Evolutionary conservation across 306 rosid species (phyloP), one percentile per base, ranked within the genome.

Genomic region (Ammopiptanthus mongolicus): DNA sequence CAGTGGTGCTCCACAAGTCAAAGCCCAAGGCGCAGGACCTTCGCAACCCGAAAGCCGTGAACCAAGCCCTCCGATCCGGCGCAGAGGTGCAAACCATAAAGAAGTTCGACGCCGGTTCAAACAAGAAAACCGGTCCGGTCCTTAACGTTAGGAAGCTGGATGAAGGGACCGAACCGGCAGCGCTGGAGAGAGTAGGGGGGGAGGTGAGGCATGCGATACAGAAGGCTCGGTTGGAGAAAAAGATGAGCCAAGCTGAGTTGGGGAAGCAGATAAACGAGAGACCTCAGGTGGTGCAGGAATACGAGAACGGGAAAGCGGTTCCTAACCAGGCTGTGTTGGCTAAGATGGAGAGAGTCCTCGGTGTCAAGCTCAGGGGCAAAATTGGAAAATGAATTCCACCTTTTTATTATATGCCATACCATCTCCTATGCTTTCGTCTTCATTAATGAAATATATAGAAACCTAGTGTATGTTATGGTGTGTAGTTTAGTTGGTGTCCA

Each of bases 331-430:
- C 86, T 15, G 91, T 93, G 69, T 55, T 94, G 62, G 89, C 89
- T 0, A 94, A 89, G 83, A 88, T 94, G 88, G 97, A 91, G 78
- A 88, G 66, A 44, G 88, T 82, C 7, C 87, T 88, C 0, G 90
- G 93, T 2, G 90, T 88, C 8, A 94, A 94, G 74, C 96, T 94
- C 17, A 84, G 97, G 80, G 98, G 97, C 0, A 91, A 88, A 67
- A 70, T 64, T 2, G 88, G 87, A 15, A 91, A 93, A 31, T 85
- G 65, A 83, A 34, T 34, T 6, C 1, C 0, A 34, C 28, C 3
- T 25, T 25, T 25, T 25, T 25, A n/a, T n/a, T n/a, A n/a, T n/a
- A n/a, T n/a, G n/a, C n/a, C n/a, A n/a, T n/a, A n/a, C n/a, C n/a
- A n/a, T n/a, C n/a, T n/a, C n/a, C n/a, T n/a, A n/a, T n/a, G n/a